These are phyloP conservation scores for Fusarium nurragi DNA, from an alignment of 2,329 filamentous ascomycete species.

Conservation along the genomic window DNA sequence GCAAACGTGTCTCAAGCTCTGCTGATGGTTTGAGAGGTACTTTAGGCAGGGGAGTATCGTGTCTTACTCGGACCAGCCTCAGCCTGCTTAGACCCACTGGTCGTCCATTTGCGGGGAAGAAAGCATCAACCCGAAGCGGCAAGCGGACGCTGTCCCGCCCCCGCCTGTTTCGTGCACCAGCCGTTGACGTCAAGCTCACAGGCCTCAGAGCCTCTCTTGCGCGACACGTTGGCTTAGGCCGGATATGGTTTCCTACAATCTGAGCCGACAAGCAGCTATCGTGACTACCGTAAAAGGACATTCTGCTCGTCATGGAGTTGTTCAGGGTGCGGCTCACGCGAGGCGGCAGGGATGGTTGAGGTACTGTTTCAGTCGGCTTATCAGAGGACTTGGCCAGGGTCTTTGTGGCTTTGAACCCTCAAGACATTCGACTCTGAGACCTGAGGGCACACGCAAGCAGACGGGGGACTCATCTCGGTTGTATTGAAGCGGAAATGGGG, in stretches of 20 bases:
- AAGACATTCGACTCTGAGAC: constrained; percentile 13
- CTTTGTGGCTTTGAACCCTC: constrained; percentile 24
- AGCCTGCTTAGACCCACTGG: too few species aligned
- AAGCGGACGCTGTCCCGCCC: constrained; percentile 29
- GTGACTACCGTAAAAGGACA: constrained; percentile 10
- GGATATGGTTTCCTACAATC: neutral
- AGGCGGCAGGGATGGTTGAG: constrained; percentile 9
- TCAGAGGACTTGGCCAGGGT: constrained; percentile 28
- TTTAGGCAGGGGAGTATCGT: neutral
- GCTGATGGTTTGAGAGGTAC: neutral
- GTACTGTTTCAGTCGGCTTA: constrained; percentile 17
- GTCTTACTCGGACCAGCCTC: neutral
- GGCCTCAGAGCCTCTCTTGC: constrained; percentile 17
- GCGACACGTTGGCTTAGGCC: neutral
- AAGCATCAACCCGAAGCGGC: constrained; percentile 26
- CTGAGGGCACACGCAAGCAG: constrained; percentile 21
- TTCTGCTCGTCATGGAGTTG: constrained; percentile 2
- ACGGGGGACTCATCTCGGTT: neutral
- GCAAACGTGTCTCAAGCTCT: constrained; percentile 14
- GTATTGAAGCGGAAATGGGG: neutral
- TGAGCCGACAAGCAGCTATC: constrained; percentile 10
- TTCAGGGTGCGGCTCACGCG: constrained; percentile 14
- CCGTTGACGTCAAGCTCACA: constrained; percentile 34
- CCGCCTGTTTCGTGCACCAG: constrained; percentile 18
- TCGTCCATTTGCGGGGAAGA: constrained; percentile 35